phyloP scores from a whole-genome alignment of 2,329 filamentous ascomycete species.

The Passalora sequoiae region DNA sequence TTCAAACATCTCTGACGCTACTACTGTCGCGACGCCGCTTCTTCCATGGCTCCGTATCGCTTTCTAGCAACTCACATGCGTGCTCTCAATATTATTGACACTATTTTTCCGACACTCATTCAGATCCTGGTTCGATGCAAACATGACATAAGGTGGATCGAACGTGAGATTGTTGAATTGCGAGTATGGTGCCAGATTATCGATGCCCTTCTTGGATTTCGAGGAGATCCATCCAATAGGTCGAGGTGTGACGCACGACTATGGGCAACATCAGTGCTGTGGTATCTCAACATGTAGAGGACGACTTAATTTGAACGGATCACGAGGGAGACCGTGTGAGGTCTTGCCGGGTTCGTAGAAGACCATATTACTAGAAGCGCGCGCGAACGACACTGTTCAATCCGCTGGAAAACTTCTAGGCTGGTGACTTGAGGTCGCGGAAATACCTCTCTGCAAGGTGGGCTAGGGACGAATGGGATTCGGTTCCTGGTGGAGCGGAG shows the following conservation, averaged over 20 bases:
- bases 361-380: too few relatives aligned
- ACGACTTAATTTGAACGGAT: conserved; percentile 50
- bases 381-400: too few relatives aligned
- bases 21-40: too few relatives aligned
- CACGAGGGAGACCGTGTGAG: conserved; percentile 48
- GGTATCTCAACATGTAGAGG: background rate
- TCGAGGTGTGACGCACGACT: conserved; percentile 56
- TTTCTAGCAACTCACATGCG: too few relatives aligned
- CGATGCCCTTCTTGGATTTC: conserved; percentile 41
- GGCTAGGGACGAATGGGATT: too few relatives aligned
- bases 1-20: too few relatives aligned
- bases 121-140: conserved; percentile 54
- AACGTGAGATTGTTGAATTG: conserved; percentile 62
- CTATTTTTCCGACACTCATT: conserved; percentile 50
- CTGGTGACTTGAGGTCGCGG: too few relatives aligned
- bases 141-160: conserved; percentile 60
- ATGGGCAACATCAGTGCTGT: background rate
- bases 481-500: too few relatives aligned
- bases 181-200: conserved; percentile 57
- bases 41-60: too few relatives aligned
- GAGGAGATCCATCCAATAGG: conserved; percentile 62
- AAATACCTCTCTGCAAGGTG: too few relatives aligned
- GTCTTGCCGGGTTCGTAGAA: conserved; percentile 53
- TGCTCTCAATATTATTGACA: conserved; percentile 52
- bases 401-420: too few relatives aligned